Percentiles rank a stretch among this genome's conserved stretches.
Conservation (phyloP, 1,284 basidiomycete genomes). For the Cutaneotrichosporon sp. region DNA sequence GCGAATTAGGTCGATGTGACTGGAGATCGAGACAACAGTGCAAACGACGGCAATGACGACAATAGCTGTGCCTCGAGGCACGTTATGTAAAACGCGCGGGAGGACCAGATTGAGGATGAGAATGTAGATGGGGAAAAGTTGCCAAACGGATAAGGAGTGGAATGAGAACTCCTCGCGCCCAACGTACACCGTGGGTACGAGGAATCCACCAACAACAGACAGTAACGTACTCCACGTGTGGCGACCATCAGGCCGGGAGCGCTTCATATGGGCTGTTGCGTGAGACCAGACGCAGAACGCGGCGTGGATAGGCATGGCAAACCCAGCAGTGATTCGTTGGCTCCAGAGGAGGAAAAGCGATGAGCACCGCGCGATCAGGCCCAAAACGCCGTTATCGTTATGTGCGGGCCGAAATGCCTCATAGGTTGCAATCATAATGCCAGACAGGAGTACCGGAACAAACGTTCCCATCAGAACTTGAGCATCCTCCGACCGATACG, state of each 20-base stretch:
- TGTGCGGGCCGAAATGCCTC: slow-evolving; percentile 7
- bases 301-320: slow-evolving; percentile 6
- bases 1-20: slow-evolving; percentile 7
- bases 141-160: slow-evolving; percentile 12
- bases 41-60: slow-evolving; percentile 2
- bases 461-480: slow-evolving; percentile 10
- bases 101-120: slow-evolving; percentile 9
- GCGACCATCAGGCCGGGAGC: slow-evolving; percentile 4
- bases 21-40: not conserved
- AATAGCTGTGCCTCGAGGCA: not conserved
- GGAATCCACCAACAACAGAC: not conserved
- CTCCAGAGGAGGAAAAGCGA: slow-evolving; percentile 9
- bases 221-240: slow-evolving; percentile 10
- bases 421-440: slow-evolving; percentile 5
- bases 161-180: not conserved
- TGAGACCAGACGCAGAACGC: slow-evolving; percentile 3
- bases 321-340: slow-evolving; percentile 11
- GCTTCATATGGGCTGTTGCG: not conserved
- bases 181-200: slow-evolving; percentile 3
- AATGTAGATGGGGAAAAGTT: slow-evolving; percentile 17
- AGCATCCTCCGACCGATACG: not conserved
- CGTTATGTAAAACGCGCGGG: slow-evolving; percentile 1
- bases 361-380: slow-evolving; percentile 3
- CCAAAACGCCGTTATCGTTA: not conserved
- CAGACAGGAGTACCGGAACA: slow-evolving; percentile 3